phyloP scores from a whole-genome alignment of 257 asterid species.

The Penstemon barbatus region DNA sequence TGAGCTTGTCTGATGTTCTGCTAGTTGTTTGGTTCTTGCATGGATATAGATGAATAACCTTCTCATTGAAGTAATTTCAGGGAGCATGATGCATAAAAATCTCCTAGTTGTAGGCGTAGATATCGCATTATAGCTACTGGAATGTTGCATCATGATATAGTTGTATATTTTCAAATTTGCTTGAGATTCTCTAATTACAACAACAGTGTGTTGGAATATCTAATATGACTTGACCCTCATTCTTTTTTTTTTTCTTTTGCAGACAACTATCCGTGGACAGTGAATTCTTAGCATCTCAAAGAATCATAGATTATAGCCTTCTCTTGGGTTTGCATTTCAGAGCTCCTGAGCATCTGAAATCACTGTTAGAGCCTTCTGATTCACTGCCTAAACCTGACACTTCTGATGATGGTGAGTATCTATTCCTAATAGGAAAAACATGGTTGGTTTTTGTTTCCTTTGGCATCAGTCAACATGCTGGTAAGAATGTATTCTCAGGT shows the following conservation, averaged over 20 bases:
- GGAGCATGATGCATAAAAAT: not conserved
- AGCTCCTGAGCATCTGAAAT: constrained; percentile 87
- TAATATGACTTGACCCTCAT: no score
- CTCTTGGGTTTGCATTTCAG: constrained; percentile 90
- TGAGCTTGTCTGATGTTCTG: no score
- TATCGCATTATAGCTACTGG: no score
- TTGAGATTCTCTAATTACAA: constrained; percentile 17
- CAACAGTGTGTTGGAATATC: not conserved
- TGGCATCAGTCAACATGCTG: not conserved
- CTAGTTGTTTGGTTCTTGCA: no score
- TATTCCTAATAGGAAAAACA: constrained; percentile 15
- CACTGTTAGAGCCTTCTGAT: constrained; percentile 63
- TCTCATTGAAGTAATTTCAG: not conserved
- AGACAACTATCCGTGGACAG: constrained; percentile 84
- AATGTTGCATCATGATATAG: no score
- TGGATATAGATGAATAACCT: not conserved
- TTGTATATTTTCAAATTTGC: not conserved
- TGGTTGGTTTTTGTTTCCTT: not conserved
- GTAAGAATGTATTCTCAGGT: not conserved
- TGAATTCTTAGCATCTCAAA: constrained; percentile 79
- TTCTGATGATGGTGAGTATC: constrained; percentile 50
- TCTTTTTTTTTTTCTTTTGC: constrained; percentile 26
- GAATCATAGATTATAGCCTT: constrained; percentile 90
- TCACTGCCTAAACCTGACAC: constrained; percentile 44
- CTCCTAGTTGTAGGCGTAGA: no score